A percentile compares a stretch with the other conserved stretches of the same genome.
These are phyloP conservation scores for Mycena amicta DNA, from an alignment of 768 basidiomycete genomes.

Conservation along the genomic window DNA sequence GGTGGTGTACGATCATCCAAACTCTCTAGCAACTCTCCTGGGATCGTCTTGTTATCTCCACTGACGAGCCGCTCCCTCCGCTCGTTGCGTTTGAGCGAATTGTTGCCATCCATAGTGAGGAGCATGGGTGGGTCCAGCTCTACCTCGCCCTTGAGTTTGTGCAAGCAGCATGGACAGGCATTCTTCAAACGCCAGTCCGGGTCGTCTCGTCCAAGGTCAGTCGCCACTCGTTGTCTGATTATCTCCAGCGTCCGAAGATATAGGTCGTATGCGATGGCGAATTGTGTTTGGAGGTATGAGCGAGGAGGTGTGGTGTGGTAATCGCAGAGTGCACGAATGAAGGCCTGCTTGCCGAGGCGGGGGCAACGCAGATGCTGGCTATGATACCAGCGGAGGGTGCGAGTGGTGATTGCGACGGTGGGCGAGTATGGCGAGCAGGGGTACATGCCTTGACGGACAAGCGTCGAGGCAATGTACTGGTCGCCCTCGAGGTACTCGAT, in stretches of 20 bases:
- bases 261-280: conserved; percentile 37
- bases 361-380: conserved; percentile 13
- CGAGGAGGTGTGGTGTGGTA: conserved; percentile 8
- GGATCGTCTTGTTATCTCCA: conserved; percentile 25
- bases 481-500: background rate
- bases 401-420: conserved; percentile 3
- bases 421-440: conserved; percentile 17
- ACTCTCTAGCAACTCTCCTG: conserved; percentile 28
- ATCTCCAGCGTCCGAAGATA: conserved; percentile 32
- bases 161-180: conserved; percentile 39
- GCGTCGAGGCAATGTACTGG: background rate
- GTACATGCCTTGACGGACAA: conserved; percentile 15
- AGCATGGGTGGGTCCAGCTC: conserved; percentile 26
- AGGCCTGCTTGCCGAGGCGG: conserved; percentile 25
- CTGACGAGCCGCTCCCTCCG: conserved; percentile 5
- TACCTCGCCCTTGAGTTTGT: conserved; percentile 36
- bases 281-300: conserved; percentile 2
- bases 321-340: conserved; percentile 24
- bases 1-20: conserved; percentile 26
- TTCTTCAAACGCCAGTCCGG: conserved; percentile 36
- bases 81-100: conserved; percentile 32
- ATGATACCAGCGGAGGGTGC: conserved; percentile 6
- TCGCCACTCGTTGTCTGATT: conserved; percentile 23
- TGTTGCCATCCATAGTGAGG: conserved; percentile 34
- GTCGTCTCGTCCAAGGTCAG: conserved; percentile 27